Percentiles rank a stretch among this genome's conserved stretches.
Conservation (phyloP, 768 basidiomycete genomes). For the Russula griseocarnosa region DNA sequence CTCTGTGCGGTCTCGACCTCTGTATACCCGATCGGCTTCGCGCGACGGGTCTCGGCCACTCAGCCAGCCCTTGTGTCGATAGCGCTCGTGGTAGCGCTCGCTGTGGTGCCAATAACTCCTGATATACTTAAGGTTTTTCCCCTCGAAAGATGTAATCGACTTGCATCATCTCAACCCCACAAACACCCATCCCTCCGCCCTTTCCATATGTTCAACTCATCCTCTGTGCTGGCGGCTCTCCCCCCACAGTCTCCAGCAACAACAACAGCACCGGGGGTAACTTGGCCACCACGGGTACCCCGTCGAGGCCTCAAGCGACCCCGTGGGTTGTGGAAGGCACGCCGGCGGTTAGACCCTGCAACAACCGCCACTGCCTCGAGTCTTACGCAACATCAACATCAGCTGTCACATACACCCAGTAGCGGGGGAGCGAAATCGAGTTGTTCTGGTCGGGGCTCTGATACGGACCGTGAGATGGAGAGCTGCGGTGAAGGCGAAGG, state of each 20-base stretch:
- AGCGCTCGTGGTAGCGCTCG: background rate
- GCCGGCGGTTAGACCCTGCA: slow-evolving; percentile 14
- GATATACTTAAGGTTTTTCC: no score
- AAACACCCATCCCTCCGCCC: background rate
- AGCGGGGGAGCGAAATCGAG: background rate
- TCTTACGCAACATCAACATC: slow-evolving; percentile 8
- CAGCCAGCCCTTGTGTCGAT: no score
- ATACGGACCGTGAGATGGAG: slow-evolving; percentile 15
- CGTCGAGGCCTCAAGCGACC: slow-evolving; percentile 22
- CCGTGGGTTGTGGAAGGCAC: slow-evolving; percentile 24
- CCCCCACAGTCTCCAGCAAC: slow-evolving; percentile 6
- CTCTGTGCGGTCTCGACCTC: slow-evolving; percentile 5
- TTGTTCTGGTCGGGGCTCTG: slow-evolving; percentile 13
- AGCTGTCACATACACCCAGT: background rate
- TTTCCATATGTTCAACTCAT: slow-evolving; percentile 16
- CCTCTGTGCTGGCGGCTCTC: slow-evolving; percentile 7
- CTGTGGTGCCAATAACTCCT: no score
- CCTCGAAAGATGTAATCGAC: slow-evolving; percentile 12
- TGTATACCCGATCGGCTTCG: slow-evolving; percentile 21
- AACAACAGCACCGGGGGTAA: background rate
- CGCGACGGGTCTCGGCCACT: slow-evolving; percentile 18
- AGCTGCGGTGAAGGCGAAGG: slow-evolving; percentile 21
- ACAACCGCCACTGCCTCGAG: background rate
- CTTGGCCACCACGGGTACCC: slow-evolving; percentile 18
- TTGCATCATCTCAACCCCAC: slow-evolving; percentile 12